Evolutionary conservation across 495 filamentous ascomycete genomes (phyloP), one percentile per base, ranked within the genome.

Genomic region (Annulohypoxylon moriforme): DNA sequence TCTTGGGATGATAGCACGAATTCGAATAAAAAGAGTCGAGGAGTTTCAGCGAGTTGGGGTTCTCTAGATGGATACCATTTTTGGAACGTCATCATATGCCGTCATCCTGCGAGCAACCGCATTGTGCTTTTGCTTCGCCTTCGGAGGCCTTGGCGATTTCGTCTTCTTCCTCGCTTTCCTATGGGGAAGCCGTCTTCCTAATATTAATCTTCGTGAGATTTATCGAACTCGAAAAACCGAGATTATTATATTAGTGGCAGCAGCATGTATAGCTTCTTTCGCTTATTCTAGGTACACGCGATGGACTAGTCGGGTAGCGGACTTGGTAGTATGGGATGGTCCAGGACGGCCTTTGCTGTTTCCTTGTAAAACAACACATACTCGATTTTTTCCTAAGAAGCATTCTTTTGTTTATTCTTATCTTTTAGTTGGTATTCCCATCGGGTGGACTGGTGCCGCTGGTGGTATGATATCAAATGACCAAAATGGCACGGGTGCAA

Each of bases 391-490:
- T 68, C 91, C 90, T 0, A 82, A 86, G 65, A 88, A 83, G 67
- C 89, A 92, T 71, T 81, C 81, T 0, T 92, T 93, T 75, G 82
- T 81, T 10, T 92, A 91, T 75, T 89, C 90, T 3, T 89, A 91
- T 73, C 81, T 93, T 10, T 80, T 86, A 27, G 86, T 90, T 29
- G 90, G 90, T 4, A 82, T 93, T 58, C 91, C 91, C 2, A 81
- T 94, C 38, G 86, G 83, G 14, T 89, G 85, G 80, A 81, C 81
- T 61, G 88, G 88, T 38, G 77, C 75, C 60, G 80, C 84, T 13
- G 83, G 83, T 16, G 82, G 82, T 14, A 75, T 91, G 67, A 74
- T 92, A 55, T 90, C 89, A 2, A 82, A 83, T 10, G 68, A 66
- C 22, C 56, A 42, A 42, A 22, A 64, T 53, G 10, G n/a, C 0